Conservation (phyloP, 371 early-diverging fungal species). For the Mucor sp. region DNA sequence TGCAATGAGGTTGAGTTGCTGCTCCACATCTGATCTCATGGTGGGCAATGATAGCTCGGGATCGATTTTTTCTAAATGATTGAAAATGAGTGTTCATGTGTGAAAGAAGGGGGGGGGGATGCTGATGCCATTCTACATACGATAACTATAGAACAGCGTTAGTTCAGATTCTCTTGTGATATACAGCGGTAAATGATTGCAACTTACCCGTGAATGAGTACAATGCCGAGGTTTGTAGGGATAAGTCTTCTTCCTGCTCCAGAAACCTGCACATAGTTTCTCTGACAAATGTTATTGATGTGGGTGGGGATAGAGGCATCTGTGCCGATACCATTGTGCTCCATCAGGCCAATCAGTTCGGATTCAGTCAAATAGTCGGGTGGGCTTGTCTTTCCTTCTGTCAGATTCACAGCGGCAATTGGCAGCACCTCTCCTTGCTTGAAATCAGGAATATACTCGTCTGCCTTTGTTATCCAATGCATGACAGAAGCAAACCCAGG, state of each 20-base stretch:
- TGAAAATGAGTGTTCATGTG: not conserved
- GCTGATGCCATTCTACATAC: constrained; percentile 10
- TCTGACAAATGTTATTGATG: constrained; percentile 70
- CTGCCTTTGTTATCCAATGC: constrained; percentile 49
- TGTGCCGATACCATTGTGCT: constrained; percentile 81
- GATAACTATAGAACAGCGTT: constrained; percentile 23
- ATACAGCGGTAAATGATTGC: not conserved
- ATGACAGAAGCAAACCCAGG: constrained; percentile 56
- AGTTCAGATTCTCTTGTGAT: not conserved
- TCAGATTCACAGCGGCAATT: constrained; percentile 25
- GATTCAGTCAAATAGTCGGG: constrained; percentile 73
- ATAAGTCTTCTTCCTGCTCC: constrained; percentile 41
- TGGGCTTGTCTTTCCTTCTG: constrained; percentile 64
- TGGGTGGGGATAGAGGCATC: constrained; percentile 82
- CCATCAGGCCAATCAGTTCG: constrained; percentile 67
- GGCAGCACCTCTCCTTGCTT: constrained; percentile 33
- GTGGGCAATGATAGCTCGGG: constrained; percentile 56
- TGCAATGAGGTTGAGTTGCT: constrained; percentile 52
- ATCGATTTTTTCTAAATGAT: constrained; percentile 49
- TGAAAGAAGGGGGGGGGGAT: too few species aligned
- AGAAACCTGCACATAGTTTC: constrained; percentile 60
- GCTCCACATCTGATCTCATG: constrained; percentile 57
- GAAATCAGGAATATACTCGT: constrained; percentile 55
- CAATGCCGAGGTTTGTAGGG: constrained; percentile 57
- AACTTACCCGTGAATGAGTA: constrained; percentile 54